Conservation (phyloP, 495 filamentous ascomycete species). For the Haplographium delicatum region DNA sequence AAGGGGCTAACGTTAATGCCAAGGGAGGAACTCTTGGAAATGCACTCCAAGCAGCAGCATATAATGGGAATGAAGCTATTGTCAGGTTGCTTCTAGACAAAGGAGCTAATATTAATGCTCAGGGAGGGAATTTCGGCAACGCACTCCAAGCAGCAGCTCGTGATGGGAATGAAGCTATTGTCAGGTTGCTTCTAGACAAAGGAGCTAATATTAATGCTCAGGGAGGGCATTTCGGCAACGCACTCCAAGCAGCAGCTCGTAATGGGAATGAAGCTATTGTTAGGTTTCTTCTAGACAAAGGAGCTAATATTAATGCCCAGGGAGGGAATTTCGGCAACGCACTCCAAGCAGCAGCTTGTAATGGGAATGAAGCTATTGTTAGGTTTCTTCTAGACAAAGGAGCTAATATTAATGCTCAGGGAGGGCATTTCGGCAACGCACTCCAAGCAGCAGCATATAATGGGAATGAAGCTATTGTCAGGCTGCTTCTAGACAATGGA, state of each 20-base stretch:
- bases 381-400: slow-evolving; percentile 21
- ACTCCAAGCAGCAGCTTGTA: slow-evolving; percentile 5
- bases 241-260: not conserved
- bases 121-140: not conserved
- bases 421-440: slow-evolving; percentile 20
- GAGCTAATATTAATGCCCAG: slow-evolving; percentile 6
- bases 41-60: slow-evolving; percentile 25
- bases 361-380: not conserved
- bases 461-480: not conserved
- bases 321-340: slow-evolving; percentile 3
- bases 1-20: slow-evolving; percentile 6
- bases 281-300: slow-evolving; percentile 14
- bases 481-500: slow-evolving; percentile 20
- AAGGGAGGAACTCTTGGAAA: slow-evolving; percentile 11
- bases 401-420: slow-evolving; percentile 21
- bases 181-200: not conserved
- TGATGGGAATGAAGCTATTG: not conserved
- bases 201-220: not conserved
- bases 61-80: slow-evolving; percentile 4
- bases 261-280: slow-evolving; percentile 8
- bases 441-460: slow-evolving; percentile 18
- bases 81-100: slow-evolving; percentile 24
- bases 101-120: slow-evolving; percentile 19
- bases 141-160: not conserved
- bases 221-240: not conserved